Conservation (phyloP, 176 grass and related monocot genomes). For the Triticum aestivum region DNA sequence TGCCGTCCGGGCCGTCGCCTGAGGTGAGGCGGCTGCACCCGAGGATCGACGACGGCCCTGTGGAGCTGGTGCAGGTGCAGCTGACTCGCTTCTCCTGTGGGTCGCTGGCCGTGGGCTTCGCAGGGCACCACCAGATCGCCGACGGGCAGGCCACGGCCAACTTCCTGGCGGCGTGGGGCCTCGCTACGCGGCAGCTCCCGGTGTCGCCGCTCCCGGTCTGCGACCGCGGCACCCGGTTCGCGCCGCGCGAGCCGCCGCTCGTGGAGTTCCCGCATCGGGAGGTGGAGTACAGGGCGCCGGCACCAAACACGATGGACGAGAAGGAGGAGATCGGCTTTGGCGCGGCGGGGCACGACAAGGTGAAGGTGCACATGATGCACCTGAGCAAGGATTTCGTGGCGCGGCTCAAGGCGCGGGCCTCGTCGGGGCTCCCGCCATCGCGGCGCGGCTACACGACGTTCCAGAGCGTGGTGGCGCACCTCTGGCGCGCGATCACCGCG, state of each 20-base stretch:
- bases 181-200: constrained; percentile 32
- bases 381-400: constrained; percentile 58
- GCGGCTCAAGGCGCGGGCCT: constrained; percentile 45
- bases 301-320: background rate
- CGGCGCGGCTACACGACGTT: constrained; percentile 51
- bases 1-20: background rate
- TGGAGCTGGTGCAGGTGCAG: constrained; percentile 58
- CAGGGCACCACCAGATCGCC: constrained; percentile 43
- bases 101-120: constrained; percentile 46
- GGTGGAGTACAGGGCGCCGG: constrained; percentile 30
- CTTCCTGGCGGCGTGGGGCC: constrained; percentile 64
- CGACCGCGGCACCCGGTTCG: constrained; percentile 43
- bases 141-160: constrained; percentile 56
- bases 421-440: constrained; percentile 1
- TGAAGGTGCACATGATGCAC: constrained; percentile 58
- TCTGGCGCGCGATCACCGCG: constrained; percentile 49
- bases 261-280: constrained; percentile 42
- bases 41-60: constrained; percentile 17
- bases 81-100: constrained; percentile 69
- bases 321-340: background rate
- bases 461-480: constrained; percentile 49
- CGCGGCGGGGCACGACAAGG: constrained; percentile 33
- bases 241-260: constrained; percentile 25
- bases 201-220: constrained; percentile 24
- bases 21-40: constrained; percentile 53